phyloP scores from a whole-genome alignment of 768 basidiomycete species.

The Kwoniella europaea region DNA sequence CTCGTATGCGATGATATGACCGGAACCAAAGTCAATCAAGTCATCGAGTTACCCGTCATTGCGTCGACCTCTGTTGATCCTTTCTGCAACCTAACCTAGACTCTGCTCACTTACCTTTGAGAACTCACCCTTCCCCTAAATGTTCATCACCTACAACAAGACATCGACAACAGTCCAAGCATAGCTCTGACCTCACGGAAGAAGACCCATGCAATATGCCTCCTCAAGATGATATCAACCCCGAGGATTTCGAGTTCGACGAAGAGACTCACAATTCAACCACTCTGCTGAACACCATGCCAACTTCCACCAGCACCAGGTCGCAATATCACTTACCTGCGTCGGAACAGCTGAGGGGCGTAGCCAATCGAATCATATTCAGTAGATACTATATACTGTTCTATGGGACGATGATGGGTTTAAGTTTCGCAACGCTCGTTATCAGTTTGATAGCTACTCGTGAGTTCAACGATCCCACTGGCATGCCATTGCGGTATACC shows the following conservation, averaged over 20 bases:
- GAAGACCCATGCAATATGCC: conserved; percentile 11
- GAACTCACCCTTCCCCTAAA: too few species aligned
- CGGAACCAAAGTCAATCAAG: not conserved
- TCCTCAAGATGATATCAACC: conserved; percentile 32
- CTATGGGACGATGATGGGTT: conserved; percentile 56
- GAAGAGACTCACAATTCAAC: conserved; percentile 8
- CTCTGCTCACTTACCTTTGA: too few species aligned
- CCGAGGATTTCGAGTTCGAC: conserved; percentile 27
- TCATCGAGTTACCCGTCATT: not conserved
- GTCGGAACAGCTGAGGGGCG: conserved; percentile 52
- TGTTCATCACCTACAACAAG: too few species aligned
- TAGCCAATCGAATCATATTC: conserved; percentile 57
- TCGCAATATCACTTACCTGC: conserved; percentile 52
- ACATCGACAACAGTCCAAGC: too few species aligned
- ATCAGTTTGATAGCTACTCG: conserved; percentile 52
- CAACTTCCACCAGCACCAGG: conserved; percentile 18
- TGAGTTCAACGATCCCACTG: conserved; percentile 26
- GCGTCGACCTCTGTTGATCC: not conserved
- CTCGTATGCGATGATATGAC: not conserved
- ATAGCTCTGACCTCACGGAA: not conserved
- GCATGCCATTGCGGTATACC: too few species aligned
- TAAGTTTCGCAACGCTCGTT: conserved; percentile 55
- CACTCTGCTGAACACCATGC: not conserved
- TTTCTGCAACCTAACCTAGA: not conserved
- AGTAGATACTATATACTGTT: conserved; percentile 57